Conservation (phyloP, 2,329 filamentous ascomycete species). For the Truncatella angustata region DNA sequence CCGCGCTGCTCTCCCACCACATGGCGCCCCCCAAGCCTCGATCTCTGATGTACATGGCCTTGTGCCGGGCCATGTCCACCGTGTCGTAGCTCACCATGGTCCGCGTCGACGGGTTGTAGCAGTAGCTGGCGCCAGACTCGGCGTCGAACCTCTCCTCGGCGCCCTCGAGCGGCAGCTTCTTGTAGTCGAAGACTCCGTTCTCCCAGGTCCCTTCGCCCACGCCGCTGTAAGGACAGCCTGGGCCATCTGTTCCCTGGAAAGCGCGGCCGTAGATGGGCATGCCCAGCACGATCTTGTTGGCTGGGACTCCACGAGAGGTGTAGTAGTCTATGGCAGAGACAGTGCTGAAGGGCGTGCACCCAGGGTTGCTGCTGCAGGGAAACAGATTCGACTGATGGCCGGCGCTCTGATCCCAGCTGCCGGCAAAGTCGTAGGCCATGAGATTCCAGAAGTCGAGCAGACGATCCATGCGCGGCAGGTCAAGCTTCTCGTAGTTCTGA, state of each 20-base stretch:
- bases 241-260: constrained; percentile 75
- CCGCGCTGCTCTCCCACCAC: constrained; percentile 93
- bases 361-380: constrained; percentile 53
- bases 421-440: constrained; percentile 89
- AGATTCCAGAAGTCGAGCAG: constrained; percentile 75
- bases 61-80: constrained; percentile 62
- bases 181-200: constrained; percentile 83
- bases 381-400: constrained; percentile 83
- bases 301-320: constrained; percentile 58
- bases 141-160: constrained; percentile 64
- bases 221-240: constrained; percentile 67
- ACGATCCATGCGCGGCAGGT: constrained; percentile 62
- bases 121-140: constrained; percentile 69
- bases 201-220: constrained; percentile 83
- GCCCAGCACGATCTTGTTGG: constrained; percentile 78
- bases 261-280: constrained; percentile 91
- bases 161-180: constrained; percentile 70
- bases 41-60: constrained; percentile 69
- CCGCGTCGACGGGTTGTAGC: constrained; percentile 62
- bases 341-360: constrained; percentile 76
- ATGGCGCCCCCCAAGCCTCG: constrained; percentile 80
- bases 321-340: constrained; percentile 71
- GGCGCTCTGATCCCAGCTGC: constrained; percentile 70
- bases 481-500: constrained; percentile 60
- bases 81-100: constrained; percentile 81